Base-by-base conservation (phyloP, 176 grass and related monocot species). In the Avena eriantha region DNA sequence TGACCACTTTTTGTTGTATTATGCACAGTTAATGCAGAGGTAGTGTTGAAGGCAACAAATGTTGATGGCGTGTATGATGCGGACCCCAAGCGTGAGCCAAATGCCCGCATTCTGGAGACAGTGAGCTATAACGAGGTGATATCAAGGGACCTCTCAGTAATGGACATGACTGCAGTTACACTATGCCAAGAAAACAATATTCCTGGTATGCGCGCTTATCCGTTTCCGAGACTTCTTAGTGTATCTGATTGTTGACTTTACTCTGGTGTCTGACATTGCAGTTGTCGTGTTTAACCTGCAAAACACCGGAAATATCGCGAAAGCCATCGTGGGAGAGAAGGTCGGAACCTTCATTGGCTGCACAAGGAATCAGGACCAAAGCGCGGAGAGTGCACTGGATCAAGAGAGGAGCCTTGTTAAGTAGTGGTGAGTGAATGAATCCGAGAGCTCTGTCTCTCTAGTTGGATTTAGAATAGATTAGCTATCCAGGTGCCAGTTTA, bases 181-280 rank as follows among this genome's bases (percentile, higher is more conserved):
- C 77, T 99, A 74, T 99, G 97, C 83, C 97, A 99, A 78, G 97
- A 99, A 87, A 99, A 99, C 79, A 90, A 99, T 26, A 99, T 99
- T 84, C 97, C 97, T 18, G 92, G 97, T 99, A 96, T 1, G 67
- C 34, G 31, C 9, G 1, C 31, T 23, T 23, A 24, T 59, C 10
- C 5, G 1, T 84, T 68, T 76, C 4, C 2, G 0, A 39, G 10
- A 58, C 67, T 41, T n/a, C n/a, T n/a, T n/a, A n/a, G 8, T 39
- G 1, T 31, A 17, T 76, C 6, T 1, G 15, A 15, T 46, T 13
- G 3, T 58, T 58, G 14, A 19, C 80, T 53, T 56, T 68, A 14
- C 84, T 47, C 6, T 61, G 77, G 4, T 35, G 12, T 7, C 21
- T 53, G 51, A 81, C 56, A 47, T 49, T 81, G 90, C 92, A 99